Evolutionary conservation across 371 early-diverging fungal genomes (phyloP).

Genomic region (Lichtheimia ramosa): DNA sequence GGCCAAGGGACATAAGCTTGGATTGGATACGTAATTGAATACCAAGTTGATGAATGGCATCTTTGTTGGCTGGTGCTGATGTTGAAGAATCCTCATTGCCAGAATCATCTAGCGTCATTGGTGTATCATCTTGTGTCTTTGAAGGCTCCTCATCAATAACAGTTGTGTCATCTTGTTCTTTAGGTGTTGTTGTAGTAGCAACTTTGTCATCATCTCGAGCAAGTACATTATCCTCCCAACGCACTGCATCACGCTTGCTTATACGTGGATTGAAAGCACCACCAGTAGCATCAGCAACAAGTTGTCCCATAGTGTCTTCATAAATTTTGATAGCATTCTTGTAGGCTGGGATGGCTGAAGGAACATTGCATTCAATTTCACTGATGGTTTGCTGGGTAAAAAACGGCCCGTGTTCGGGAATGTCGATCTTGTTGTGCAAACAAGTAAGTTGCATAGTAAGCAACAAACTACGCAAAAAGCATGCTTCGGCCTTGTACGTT

Average conservation of each 20-base stretch:
- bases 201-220: too few species aligned
- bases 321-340: slow-evolving; percentile 16
- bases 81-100: neutral
- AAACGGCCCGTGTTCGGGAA: slow-evolving; percentile 24
- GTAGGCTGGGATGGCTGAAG: slow-evolving; percentile 25
- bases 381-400: slow-evolving; percentile 17
- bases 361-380: slow-evolving; percentile 19
- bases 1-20: neutral
- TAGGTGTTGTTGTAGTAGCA: too few species aligned
- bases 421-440: slow-evolving; percentile 22
- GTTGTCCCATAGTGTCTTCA: slow-evolving; percentile 8
- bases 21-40: slow-evolving; percentile 19
- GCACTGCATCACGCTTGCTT: too few species aligned
- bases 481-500: slow-evolving; percentile 52
- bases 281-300: too few species aligned
- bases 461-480: slow-evolving; percentile 43
- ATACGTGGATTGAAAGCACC: too few species aligned
- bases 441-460: slow-evolving; percentile 43
- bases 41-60: slow-evolving; percentile 20
- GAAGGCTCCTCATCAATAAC: too few species aligned
- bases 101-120: neutral
- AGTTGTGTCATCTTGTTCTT: too few species aligned
- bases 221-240: too few species aligned
- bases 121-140: neutral
- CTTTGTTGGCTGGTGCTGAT: slow-evolving; percentile 1